Evolutionary conservation across 2,329 filamentous ascomycete genomes (phyloP).

Genomic region (Cladophialophora carrionii): DNA sequence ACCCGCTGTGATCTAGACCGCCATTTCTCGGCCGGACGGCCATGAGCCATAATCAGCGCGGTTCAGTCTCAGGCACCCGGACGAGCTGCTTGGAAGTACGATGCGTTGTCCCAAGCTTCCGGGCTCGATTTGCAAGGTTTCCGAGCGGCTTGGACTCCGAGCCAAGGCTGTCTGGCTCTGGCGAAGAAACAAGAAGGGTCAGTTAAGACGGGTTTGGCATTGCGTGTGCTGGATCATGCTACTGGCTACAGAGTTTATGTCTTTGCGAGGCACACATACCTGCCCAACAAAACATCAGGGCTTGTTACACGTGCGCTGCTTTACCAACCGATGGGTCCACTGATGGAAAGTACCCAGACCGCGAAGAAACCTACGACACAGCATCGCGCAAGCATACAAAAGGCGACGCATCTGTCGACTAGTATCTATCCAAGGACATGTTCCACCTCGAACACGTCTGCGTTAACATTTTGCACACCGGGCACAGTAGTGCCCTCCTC

Average conservation of each 20-base stretch:
- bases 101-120: not conserved
- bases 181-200: not conserved
- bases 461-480: constrained; percentile 2
- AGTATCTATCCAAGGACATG: constrained; percentile 15
- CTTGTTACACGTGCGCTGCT: not conserved
- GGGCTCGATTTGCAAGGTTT: not conserved
- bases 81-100: not conserved
- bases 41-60: constrained; percentile 9
- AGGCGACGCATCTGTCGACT: not conserved
- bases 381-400: not conserved
- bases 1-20: not conserved
- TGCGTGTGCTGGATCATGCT: not conserved
- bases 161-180: not conserved
- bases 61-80: constrained; percentile 12
- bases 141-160: not conserved
- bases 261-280: not conserved
- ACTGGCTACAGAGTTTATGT: not conserved
- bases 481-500: not conserved
- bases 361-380: not conserved
- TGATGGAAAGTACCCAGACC: not conserved
- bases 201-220: not conserved
- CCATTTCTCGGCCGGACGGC: not conserved
- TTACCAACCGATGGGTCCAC: not conserved
- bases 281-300: not conserved
- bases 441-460: constrained; percentile 22